phyloP scores from a whole-genome alignment of 805 yeast genomes.

The Saturnispora gosingensis region DNA sequence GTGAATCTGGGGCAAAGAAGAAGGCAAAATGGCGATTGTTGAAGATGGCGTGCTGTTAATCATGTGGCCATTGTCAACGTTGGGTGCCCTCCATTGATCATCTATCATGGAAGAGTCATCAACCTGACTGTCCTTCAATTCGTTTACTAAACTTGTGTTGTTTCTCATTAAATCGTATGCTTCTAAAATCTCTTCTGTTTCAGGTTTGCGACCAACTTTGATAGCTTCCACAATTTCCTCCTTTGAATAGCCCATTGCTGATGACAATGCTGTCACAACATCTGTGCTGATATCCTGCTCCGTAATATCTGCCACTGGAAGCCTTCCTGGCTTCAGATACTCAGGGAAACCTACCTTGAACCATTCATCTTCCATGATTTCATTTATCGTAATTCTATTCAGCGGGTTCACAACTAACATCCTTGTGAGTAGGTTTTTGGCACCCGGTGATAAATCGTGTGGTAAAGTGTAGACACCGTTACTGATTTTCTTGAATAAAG shows the following conservation, averaged over 20 bases:
- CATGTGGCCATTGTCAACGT: conserved; percentile 21
- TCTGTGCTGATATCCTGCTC: conserved; percentile 54
- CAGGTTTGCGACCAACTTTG: conserved; percentile 31
- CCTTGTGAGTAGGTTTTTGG: conserved; percentile 68
- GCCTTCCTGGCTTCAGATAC: conserved; percentile 54
- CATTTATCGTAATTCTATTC: conserved; percentile 86
- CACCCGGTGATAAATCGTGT: conserved; percentile 75
- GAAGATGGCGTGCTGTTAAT: conserved; percentile 49
- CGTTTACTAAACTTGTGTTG: conserved; percentile 60
- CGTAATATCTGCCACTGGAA: conserved; percentile 25
- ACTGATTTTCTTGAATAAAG: conserved; percentile 82
- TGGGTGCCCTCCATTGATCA: conserved; percentile 25
- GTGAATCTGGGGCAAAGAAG: conserved; percentile 90
- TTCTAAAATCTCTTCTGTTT: conserved; percentile 72
- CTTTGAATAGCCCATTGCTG: conserved; percentile 82
- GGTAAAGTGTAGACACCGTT: conserved; percentile 92
- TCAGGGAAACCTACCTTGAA: conserved; percentile 73
- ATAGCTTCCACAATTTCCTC: conserved; percentile 71
- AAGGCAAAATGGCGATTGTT: conserved; percentile 86
- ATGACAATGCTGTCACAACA: conserved; percentile 62
- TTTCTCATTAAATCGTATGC: conserved; percentile 79
- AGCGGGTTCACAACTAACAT: conserved; percentile 94
- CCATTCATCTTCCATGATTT: conserved; percentile 92
- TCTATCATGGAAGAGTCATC: conserved; percentile 6
- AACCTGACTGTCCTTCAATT: conserved; percentile 36